phyloP scores from a whole-genome alignment of 179 eudicot genomes.

The Silene vulgaris region DNA sequence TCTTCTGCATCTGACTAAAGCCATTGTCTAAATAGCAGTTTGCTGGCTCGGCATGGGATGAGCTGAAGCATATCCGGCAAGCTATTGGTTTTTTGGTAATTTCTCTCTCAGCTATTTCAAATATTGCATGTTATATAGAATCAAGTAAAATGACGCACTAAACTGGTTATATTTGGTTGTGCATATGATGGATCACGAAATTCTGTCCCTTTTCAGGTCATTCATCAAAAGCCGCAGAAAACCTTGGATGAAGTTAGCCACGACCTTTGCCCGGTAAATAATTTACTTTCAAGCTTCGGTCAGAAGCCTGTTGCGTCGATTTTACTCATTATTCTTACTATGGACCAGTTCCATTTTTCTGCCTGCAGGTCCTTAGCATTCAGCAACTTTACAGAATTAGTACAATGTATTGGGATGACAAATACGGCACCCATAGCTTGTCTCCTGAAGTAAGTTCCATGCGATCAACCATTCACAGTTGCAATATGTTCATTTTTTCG shows the following conservation, averaged over 20 bases:
- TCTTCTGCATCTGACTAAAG: constrained; percentile 9
- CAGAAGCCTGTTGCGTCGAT: constrained; percentile 15
- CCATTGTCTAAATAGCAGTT: constrained; percentile 43
- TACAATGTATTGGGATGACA: constrained; percentile 97
- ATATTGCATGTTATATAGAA: too few relatives aligned
- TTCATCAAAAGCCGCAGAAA: constrained; percentile 86
- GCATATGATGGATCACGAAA: too few relatives aligned
- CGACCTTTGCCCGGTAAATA: constrained; percentile 81
- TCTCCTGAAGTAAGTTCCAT: constrained; percentile 65
- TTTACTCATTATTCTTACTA: constrained; percentile 24
- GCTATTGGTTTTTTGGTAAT: constrained; percentile 86
- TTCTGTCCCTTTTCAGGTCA: constrained; percentile 46
- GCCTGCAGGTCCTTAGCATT: constrained; percentile 69
- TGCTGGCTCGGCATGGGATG: constrained; percentile 87
- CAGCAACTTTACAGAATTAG: constrained; percentile 90
- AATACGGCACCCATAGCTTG: constrained; percentile 88
- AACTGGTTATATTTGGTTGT: too few relatives aligned
- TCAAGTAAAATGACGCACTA: too few relatives aligned
- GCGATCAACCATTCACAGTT: not conserved
- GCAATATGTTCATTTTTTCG: not conserved
- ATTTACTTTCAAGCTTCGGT: constrained; percentile 23
- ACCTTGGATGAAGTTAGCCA: constrained; percentile 90
- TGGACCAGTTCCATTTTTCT: constrained; percentile 26
- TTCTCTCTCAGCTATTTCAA: too few relatives aligned
- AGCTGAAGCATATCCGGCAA: constrained; percentile 84